phyloP scores from a whole-genome alignment of 129 eudicot species.

The Chrysanthemum seticuspe region DNA sequence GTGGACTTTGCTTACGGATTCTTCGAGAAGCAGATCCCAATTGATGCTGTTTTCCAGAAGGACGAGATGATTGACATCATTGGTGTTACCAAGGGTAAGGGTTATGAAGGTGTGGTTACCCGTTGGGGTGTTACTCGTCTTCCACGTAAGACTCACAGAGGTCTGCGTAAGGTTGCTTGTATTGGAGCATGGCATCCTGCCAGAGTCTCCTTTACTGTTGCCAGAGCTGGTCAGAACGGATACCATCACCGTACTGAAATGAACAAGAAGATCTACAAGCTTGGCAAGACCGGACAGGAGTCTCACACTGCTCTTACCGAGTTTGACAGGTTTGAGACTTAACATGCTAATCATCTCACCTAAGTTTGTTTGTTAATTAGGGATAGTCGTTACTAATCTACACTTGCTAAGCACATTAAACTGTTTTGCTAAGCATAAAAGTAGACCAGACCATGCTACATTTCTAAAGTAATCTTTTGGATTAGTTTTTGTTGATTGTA shows the following conservation, averaged over 20 bases:
- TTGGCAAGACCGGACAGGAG: conserved; percentile 62
- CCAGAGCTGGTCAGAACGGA: conserved; percentile 81
- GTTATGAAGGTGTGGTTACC: conserved; percentile 77
- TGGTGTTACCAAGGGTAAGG: conserved; percentile 73
- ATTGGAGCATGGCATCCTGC: conserved; percentile 84
- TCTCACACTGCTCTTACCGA: conserved; percentile 67
- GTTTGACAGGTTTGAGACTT: conserved; percentile 57
- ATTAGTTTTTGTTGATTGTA: no score
- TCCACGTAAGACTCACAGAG: conserved; percentile 78
- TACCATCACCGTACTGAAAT: conserved; percentile 78
- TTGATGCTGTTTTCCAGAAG: conserved; percentile 74
- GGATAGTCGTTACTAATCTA: no score
- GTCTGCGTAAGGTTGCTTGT: conserved; percentile 82
- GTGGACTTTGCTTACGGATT: conserved; percentile 65
- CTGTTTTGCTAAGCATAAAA: no score
- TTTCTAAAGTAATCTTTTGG: no score
- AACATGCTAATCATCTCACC: neutral
- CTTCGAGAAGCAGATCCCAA: conserved; percentile 63
- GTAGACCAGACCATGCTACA: no score
- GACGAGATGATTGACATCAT: conserved; percentile 76
- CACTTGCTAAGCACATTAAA: neutral
- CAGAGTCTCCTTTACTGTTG: conserved; percentile 72
- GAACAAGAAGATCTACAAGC: conserved; percentile 75
- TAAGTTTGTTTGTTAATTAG: neutral
- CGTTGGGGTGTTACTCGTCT: conserved; percentile 81